phyloP scores from a whole-genome alignment of 2,329 filamentous ascomycete genomes.

The Fonsecaea erecta region DNA sequence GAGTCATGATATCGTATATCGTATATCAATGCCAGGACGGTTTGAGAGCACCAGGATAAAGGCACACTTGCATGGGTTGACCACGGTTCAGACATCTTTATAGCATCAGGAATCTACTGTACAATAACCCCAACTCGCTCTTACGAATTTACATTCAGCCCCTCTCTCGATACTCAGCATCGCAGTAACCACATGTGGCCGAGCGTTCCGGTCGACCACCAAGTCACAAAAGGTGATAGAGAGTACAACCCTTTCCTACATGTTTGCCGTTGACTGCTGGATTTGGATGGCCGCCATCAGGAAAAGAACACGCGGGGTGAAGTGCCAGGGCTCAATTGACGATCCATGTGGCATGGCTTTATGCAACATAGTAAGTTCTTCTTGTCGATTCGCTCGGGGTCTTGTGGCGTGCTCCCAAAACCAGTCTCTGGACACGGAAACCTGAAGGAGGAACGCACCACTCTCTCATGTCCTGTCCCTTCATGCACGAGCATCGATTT shows the following conservation, averaged over 20 bases:
- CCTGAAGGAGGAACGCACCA: no score
- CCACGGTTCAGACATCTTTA: background rate
- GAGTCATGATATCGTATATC: background rate
- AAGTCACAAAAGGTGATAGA: no score
- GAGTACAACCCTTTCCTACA: no score
- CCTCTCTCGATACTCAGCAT: background rate
- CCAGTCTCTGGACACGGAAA: constrained; percentile 9
- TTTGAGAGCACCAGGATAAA: background rate
- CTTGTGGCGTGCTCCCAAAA: no score
- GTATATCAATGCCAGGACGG: background rate
- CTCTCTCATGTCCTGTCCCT: background rate
- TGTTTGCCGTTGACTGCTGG: background rate
- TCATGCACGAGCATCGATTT: background rate
- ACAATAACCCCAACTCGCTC: background rate
- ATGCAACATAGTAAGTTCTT: no score
- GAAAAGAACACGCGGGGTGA: no score
- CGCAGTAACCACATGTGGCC: no score
- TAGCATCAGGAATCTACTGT: background rate
- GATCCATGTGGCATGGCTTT: no score
- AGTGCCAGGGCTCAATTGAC: no score
- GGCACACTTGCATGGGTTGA: background rate
- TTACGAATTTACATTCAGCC: background rate
- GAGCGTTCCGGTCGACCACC: no score
- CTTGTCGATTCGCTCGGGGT: no score
- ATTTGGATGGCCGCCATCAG: background rate